Base-by-base conservation (phyloP, 768 basidiomycete species). In the Obba rivulosa region DNA sequence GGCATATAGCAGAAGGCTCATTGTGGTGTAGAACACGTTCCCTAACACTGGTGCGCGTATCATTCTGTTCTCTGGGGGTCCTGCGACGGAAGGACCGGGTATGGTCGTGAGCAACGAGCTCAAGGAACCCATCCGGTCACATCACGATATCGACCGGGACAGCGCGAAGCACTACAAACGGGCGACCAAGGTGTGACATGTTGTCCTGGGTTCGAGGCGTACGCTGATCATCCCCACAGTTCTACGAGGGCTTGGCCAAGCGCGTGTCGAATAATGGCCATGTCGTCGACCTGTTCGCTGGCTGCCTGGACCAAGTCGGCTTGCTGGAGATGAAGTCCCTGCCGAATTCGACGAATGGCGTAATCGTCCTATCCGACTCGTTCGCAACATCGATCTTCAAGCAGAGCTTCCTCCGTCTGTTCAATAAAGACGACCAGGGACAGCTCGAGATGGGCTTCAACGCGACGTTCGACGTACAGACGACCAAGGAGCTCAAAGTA, bases 381-480 rank as follows among this genome's bases (percentile, higher is more conserved):
- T 99, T 98, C 66, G 84, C 89, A 10, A 98, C 95, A 9, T 92
- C 92, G 21, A 96, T 98, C 64, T 98, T 98, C 81, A 98, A 98
- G 73, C 95, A 97, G 67, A 90, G 86, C 59, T 97, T 96, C 83
- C 77, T 96, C 36, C 81, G 93, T 36, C 73, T 95, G 36, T 92
- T 99, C 67, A 81, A 76, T 61, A 97, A 96, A 66, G 95, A 95
- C 56, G 90, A 88, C 16, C 82, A 95, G 53, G 95, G 94, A 1
- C 78, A 88, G 55, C 75, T 98, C 22, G 81, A 87, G 61, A 97
- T 98, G 94, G 96, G 95, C 47, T 98, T 98, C 73, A 99, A 98
- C 59, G 96, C 93, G 9, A 98, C 93, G 1, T 95, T 99, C 57
- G 96, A 98, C 64, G 95, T 99, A 21, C 88, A 94, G 91, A 96